Conservation (phyloP, 768 basidiomycete genomes). For the Auricularia auricula-judae region DNA sequence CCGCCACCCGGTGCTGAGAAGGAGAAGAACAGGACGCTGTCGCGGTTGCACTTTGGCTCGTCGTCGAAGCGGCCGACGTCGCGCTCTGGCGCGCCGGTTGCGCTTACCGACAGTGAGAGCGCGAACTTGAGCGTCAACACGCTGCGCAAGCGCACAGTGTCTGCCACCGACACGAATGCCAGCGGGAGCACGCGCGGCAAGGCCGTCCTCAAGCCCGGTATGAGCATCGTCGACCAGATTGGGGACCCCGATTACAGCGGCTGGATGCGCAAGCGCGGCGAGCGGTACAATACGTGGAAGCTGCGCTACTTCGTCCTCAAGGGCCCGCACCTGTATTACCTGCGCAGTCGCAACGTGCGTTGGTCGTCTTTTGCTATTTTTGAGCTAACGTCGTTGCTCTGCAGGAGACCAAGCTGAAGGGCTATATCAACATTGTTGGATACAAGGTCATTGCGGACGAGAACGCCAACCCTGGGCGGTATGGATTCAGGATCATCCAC, state of each 20-base stretch:
- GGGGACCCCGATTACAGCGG: slow-evolving; percentile 83
- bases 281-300: slow-evolving; percentile 91
- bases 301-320: slow-evolving; percentile 84
- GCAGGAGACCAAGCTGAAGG: slow-evolving; percentile 91
- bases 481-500: slow-evolving; percentile 91
- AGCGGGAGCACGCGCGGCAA: background rate
- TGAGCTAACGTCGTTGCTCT: slow-evolving; percentile 4
- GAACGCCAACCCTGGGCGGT: slow-evolving; percentile 82
- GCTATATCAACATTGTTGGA: slow-evolving; percentile 84
- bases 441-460: slow-evolving; percentile 92
- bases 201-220: slow-evolving; percentile 29
- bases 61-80: background rate
- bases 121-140: slow-evolving; percentile 5
- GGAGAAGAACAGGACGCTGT: slow-evolving; percentile 16
- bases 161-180: slow-evolving; percentile 6
- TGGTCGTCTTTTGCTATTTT: slow-evolving; percentile 2
- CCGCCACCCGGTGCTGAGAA: slow-evolving; percentile 16
- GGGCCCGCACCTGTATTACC: slow-evolving; percentile 80
- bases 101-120: background rate
- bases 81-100: background rate
- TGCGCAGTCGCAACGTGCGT: slow-evolving; percentile 53
- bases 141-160: slow-evolving; percentile 47
- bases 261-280: slow-evolving; percentile 95
- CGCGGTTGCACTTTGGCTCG: background rate
- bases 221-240: slow-evolving; percentile 80